These are phyloP conservation scores for Calophaca sinica DNA, from an alignment of 306 rosid species.

Conservation along the genomic window DNA sequence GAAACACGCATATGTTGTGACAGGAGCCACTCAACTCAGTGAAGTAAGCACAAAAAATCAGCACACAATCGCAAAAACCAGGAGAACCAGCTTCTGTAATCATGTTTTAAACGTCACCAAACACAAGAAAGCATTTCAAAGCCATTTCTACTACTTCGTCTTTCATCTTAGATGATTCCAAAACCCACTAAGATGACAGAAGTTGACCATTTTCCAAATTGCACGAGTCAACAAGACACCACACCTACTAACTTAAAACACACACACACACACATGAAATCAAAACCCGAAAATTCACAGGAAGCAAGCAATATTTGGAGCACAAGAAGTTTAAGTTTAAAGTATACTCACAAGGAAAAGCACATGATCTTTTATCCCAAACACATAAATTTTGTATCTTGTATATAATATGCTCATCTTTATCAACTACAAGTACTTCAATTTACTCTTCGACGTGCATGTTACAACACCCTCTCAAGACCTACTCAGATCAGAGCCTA, in stretches of 20 bases:
- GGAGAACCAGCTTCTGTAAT: slow-evolving; percentile 1
- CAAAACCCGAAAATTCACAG: slow-evolving; percentile 1
- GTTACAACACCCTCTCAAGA: background rate
- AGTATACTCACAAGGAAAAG: no score
- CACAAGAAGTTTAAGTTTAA: no score
- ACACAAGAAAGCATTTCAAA: slow-evolving; percentile 28
- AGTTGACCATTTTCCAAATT: slow-evolving; percentile 23
- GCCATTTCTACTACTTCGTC: background rate
- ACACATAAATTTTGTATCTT: no score
- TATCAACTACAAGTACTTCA: no score
- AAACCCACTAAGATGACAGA: slow-evolving; percentile 16
- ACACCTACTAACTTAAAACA: slow-evolving; percentile 3
- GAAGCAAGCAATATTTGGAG: background rate
- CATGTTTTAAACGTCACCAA: slow-evolving; percentile 3
- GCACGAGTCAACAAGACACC: slow-evolving; percentile 34
- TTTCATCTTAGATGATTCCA: slow-evolving; percentile 28
- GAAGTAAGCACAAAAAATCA: slow-evolving; percentile 22
- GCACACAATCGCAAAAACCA: background rate
- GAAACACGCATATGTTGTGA: slow-evolving; percentile 1
- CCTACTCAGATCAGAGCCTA: background rate
- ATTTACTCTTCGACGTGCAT: no score
- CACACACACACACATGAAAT: background rate
- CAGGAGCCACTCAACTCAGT: slow-evolving; percentile 3
- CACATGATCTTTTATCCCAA: no score
- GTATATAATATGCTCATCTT: no score